These are phyloP conservation scores for Rhizomucor miehei DNA, from an alignment of 371 early-diverging fungal species.

Conservation along the genomic window DNA sequence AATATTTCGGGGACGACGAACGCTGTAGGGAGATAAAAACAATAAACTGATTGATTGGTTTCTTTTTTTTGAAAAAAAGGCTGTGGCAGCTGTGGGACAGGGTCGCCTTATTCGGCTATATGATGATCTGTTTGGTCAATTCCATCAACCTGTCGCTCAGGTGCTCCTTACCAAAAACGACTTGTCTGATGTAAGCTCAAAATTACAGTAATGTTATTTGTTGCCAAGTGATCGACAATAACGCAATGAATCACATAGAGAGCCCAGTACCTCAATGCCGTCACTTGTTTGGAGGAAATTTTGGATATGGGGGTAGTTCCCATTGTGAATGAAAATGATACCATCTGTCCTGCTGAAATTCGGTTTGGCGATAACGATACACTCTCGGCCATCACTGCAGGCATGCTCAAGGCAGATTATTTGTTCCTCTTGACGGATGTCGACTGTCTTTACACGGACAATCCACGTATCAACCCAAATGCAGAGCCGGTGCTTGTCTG, in stretches of 20 bases:
- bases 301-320: conserved; percentile 89
- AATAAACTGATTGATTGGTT: background rate
- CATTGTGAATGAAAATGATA: conserved; percentile 97
- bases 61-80: conserved; percentile 48
- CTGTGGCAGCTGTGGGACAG: conserved; percentile 95
- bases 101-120: conserved; percentile 93
- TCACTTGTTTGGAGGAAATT: conserved; percentile 87
- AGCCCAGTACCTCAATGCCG: conserved; percentile 93
- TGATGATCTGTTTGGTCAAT: conserved; percentile 89
- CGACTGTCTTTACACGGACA: conserved; percentile 95
- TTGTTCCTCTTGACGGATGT: conserved; percentile 96
- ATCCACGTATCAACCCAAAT: conserved; percentile 88
- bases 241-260: conserved; percentile 55
- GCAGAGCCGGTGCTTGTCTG: conserved; percentile 82
- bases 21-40: too few species aligned
- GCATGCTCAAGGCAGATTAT: conserved; percentile 94
- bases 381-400: conserved; percentile 91
- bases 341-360: conserved; percentile 87
- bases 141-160: conserved; percentile 91
- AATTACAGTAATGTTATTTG: background rate
- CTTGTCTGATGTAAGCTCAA: conserved; percentile 81
- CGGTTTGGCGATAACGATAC: conserved; percentile 98
- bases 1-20: background rate
- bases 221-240: background rate
- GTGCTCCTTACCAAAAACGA: conserved; percentile 89